A percentile compares a stretch with the other conserved stretches of the same genome.
These are phyloP conservation scores for Debaryomyces hansenii DNA, from an alignment of 805 yeast species.

Conservation along the genomic window DNA sequence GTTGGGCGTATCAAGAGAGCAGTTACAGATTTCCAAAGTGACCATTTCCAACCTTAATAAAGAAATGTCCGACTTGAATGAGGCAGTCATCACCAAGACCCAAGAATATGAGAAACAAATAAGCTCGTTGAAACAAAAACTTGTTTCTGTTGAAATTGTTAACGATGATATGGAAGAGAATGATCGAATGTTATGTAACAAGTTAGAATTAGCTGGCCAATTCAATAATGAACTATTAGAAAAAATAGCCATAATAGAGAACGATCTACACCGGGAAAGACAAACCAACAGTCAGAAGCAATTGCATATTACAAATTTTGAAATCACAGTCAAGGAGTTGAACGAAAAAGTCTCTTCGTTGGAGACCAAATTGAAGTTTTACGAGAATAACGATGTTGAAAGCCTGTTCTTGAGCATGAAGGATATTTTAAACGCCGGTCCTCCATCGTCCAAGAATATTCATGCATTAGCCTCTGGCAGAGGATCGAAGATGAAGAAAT, in stretches of 20 bases:
- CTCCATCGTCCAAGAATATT: constrained; percentile 14
- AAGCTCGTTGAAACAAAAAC: constrained; percentile 23
- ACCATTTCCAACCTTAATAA: constrained; percentile 12
- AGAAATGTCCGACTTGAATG: constrained; percentile 21
- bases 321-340: constrained; percentile 26
- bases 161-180: constrained; percentile 42
- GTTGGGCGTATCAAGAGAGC: constrained; percentile 17
- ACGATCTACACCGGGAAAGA: constrained; percentile 34
- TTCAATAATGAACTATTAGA: constrained; percentile 44
- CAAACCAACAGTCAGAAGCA: constrained; percentile 22
- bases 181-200: constrained; percentile 35
- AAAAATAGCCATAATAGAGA: constrained; percentile 41
- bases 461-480: constrained; percentile 1
- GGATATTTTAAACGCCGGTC: constrained; percentile 24
- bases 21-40: constrained; percentile 16
- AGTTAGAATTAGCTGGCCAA: constrained; percentile 33
- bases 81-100: constrained; percentile 7
- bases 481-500: constrained; percentile 14
- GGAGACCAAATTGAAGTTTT: constrained; percentile 1
- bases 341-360: constrained; percentile 2
- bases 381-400: constrained; percentile 12
- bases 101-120: constrained; percentile 20
- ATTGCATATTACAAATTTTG: constrained; percentile 29
- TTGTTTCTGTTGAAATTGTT: constrained; percentile 42
- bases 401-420: constrained; percentile 24